Percentiles rank a stretch among this genome's conserved stretches.
These are phyloP conservation scores for Wickerhamiella infanticola DNA, from an alignment of 1,139 yeast species.

Conservation along the genomic window DNA sequence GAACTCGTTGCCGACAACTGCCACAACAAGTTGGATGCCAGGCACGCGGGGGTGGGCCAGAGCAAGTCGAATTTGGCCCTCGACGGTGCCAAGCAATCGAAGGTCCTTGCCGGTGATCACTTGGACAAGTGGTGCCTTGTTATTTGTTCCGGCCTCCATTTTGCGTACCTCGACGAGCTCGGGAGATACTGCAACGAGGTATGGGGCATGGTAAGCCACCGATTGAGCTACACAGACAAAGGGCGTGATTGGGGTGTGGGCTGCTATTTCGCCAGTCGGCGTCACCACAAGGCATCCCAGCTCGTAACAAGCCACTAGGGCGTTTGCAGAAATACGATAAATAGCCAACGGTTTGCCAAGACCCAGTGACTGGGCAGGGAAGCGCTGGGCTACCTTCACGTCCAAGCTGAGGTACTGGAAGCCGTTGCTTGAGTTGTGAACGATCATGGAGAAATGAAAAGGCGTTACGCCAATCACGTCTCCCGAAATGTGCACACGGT, in stretches of 20 bases:
- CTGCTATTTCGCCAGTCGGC: conserved; percentile 44
- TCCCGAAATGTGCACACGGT: conserved; percentile 20
- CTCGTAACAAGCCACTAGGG: conserved; percentile 51
- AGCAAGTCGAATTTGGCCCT: conserved; percentile 34
- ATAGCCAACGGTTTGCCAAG: conserved; percentile 43
- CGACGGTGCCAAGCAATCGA: conserved; percentile 34
- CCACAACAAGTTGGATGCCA: conserved; percentile 43
- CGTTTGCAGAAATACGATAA: conserved; percentile 42
- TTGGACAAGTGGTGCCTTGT: conserved; percentile 41
- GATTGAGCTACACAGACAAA: conserved; percentile 48
- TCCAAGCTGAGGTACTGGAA: conserved; percentile 53
- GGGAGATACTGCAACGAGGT: conserved; percentile 46
- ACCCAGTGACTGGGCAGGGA: conserved; percentile 31
- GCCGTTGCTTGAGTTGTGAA: conserved; percentile 47
- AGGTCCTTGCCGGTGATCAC: conserved; percentile 53
- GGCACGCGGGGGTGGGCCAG: conserved; percentile 58
- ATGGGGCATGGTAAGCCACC: conserved; percentile 42
- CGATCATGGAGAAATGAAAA: conserved; percentile 35
- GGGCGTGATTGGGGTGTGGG: conserved; percentile 37
- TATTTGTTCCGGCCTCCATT: conserved; percentile 25
- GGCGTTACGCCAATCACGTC: conserved; percentile 25
- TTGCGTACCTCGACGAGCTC: conserved; percentile 59
- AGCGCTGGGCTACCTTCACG: conserved; percentile 39
- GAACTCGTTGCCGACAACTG: conserved; percentile 23
- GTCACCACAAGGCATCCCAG: conserved; percentile 60